These are phyloP conservation scores for Adansonia digitata DNA, from an alignment of 345 rosid genomes.

Conservation along the genomic window DNA sequence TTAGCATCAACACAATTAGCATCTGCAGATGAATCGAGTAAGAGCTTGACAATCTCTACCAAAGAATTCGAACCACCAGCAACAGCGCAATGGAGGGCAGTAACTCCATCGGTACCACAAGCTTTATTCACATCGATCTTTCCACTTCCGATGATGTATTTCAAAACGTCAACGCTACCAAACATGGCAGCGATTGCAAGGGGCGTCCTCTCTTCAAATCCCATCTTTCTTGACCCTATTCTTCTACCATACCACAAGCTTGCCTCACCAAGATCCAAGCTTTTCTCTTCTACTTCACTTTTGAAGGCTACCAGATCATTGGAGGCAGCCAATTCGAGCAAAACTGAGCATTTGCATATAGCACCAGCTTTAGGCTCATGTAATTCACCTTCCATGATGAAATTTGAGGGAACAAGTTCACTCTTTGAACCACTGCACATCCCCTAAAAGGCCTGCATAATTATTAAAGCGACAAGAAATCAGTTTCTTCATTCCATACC, in stretches of 20 bases:
- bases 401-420: constrained; percentile 27
- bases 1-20: constrained; percentile 45
- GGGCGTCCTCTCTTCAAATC: constrained; percentile 75
- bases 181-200: constrained; percentile 80
- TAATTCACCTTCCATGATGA: constrained; percentile 44
- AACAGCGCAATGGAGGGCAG: constrained; percentile 93
- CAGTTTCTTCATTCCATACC: constrained; percentile 2
- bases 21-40: constrained; percentile 69
- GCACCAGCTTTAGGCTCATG: constrained; percentile 25
- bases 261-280: constrained; percentile 41
- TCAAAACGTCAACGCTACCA: constrained; percentile 58
- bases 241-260: constrained; percentile 78
- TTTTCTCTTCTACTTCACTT: constrained; percentile 46
- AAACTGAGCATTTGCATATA: constrained; percentile 31
- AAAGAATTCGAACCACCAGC: constrained; percentile 61
- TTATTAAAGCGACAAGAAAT: constrained; percentile 8
- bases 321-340: constrained; percentile 76
- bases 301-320: constrained; percentile 55
- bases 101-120: constrained; percentile 66
- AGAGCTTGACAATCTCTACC: constrained; percentile 51
- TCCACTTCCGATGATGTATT: constrained; percentile 47
- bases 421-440: constrained; percentile 53
- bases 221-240: constrained; percentile 78
- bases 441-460: constrained; percentile 42
- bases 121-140: constrained; percentile 54